Evolutionary conservation across 2,329 filamentous ascomycete genomes (phyloP).

Genomic region (Xylariaceae sp.): DNA sequence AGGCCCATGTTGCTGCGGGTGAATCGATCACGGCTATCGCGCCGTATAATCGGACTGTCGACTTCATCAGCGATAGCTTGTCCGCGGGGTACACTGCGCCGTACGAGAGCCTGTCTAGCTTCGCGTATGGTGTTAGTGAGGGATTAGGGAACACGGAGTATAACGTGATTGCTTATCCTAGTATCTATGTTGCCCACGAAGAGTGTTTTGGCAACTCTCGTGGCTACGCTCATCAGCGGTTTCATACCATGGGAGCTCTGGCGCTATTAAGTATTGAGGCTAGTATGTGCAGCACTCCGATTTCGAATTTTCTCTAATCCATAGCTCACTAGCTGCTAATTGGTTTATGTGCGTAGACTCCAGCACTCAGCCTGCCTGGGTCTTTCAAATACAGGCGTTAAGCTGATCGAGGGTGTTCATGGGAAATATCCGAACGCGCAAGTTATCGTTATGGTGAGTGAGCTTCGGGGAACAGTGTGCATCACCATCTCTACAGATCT

Average conservation of each 20-base stretch:
- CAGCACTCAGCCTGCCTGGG: no score
- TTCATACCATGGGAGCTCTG: slow-evolving; percentile 54
- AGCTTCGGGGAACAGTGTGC: background rate
- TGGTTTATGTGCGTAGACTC: no score
- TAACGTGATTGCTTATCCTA: slow-evolving; percentile 54
- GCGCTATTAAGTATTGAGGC: no score
- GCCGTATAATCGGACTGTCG: slow-evolving; percentile 34
- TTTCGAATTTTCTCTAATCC: no score
- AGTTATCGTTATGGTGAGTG: slow-evolving; percentile 40
- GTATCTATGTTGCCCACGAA: slow-evolving; percentile 53
- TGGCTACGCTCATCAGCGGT: slow-evolving; percentile 54
- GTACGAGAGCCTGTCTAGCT: slow-evolving; percentile 55
- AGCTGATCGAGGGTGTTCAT: slow-evolving; percentile 44
- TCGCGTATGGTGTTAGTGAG: slow-evolving; percentile 51
- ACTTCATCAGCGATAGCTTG: slow-evolving; percentile 47
- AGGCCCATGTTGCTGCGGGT: slow-evolving; percentile 45
- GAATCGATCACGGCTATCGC: slow-evolving; percentile 42
- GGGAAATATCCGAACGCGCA: slow-evolving; percentile 44
- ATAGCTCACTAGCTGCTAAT: no score
- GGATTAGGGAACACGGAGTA: slow-evolving; percentile 58
- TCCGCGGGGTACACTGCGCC: slow-evolving; percentile 54
- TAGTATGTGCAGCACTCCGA: no score
- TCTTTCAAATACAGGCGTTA: no score
- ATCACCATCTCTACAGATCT: no score
- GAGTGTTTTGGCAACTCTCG: slow-evolving; percentile 51